These are phyloP conservation scores for Waltiozyma sp. DNA, from an alignment of 1,139 yeast species.

Conservation along the genomic window DNA sequence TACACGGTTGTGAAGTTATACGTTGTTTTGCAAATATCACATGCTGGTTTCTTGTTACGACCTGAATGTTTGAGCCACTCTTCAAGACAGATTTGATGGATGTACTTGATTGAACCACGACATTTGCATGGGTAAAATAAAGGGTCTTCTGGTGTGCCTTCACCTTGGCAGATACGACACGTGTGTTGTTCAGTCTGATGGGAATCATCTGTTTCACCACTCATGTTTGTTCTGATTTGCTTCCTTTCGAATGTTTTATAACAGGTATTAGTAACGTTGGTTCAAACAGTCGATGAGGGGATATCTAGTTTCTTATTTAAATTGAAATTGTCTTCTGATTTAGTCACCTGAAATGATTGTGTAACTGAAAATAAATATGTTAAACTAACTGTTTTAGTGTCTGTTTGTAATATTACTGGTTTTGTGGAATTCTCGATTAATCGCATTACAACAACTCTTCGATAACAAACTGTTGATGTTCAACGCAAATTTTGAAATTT, in stretches of 20 bases:
- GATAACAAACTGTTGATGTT: no score
- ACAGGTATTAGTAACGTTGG: no score
- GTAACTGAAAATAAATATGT: no score
- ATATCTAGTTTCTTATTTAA: no score
- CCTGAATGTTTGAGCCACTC: conserved; percentile 62
- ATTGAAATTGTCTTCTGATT: no score
- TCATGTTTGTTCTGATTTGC: neutral
- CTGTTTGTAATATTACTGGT: no score
- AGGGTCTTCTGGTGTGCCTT: conserved; percentile 70
- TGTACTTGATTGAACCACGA: conserved; percentile 84
- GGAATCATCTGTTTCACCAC: neutral
- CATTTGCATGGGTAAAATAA: conserved; percentile 89
- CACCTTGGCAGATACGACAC: conserved; percentile 93
- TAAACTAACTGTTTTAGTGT: no score
- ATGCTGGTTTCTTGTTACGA: conserved; percentile 33
- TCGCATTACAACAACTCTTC: no score
- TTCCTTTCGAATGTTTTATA: neutral
- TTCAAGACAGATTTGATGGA: conserved; percentile 83
- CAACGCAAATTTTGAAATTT: no score
- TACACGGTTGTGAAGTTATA: conserved; percentile 66
- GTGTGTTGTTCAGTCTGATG: conserved; percentile 27
- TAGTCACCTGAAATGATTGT: no score
- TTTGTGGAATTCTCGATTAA: no score
- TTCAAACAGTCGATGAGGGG: no score
- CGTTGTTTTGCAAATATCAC: conserved; percentile 84